Base-by-base conservation (phyloP, 1,139 yeast genomes). In the Yamadazyma friedrichii region DNA sequence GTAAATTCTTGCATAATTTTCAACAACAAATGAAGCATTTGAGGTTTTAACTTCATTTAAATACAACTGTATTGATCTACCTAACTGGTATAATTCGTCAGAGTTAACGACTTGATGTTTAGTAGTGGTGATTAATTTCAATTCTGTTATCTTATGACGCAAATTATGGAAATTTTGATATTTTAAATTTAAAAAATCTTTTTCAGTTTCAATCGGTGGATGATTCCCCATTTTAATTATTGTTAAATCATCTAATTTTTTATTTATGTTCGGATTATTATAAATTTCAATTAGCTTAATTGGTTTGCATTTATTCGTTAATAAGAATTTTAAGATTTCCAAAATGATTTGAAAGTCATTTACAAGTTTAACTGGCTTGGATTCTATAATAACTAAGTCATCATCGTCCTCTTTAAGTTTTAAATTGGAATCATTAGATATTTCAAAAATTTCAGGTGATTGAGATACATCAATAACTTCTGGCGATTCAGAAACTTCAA, bases 311-410 rank as follows among this genome's bases (percentile, higher is more conserved):
- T 54, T 38, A n/a, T 50, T 47, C 3, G 44, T 42, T 2, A 66
- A 51, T 5, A 70, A 58, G 59, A 63, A 65, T 31, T 51, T 51
- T 16, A 72, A 47, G 6, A 69, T 52, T 41, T 61, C 69, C 3
- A 61, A 43, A 1, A 58, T 53, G 2, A 62, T 43, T 35, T 61
- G 66, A 31, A 55, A 51, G 27, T 59, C 61, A n/a, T 60, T 55
- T 3, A 57, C 50, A 5, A 58, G 43, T 31, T 39, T 31, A 27
- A n/a, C 13, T 12, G 30, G 30, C n/a, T 27, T 27, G 9, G 28
- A 25, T 24, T 22, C 32, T 15, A 12, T 30, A 15, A 30, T 13
- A 5, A 12, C 10, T 9, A n/a, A 10, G 11, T 31, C 24, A 10
- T 32, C 15, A 32, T 11, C 24, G 6, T 5, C 4, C 12, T 31